phyloP scores from a whole-genome alignment of 2,329 filamentous ascomycete species.

The Verticillium zaregamsianum region DNA sequence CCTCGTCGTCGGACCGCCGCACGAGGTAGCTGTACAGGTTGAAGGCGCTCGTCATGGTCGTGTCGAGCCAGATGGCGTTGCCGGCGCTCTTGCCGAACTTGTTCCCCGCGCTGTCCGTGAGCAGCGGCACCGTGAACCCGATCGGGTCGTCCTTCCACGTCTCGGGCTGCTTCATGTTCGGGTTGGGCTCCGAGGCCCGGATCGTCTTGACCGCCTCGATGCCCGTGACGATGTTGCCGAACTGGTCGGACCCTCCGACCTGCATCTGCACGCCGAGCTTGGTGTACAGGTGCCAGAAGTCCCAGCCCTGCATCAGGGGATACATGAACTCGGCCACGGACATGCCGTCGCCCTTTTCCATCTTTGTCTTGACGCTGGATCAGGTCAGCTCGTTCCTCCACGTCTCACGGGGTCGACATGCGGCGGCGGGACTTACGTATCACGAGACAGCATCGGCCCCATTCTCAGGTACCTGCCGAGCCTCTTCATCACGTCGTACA shows the following conservation, averaged over 20 bases:
- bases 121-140: constrained; percentile 85
- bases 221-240: constrained; percentile 89
- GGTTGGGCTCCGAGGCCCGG: constrained; percentile 51
- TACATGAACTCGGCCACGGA: constrained; percentile 92
- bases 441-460: constrained; percentile 81
- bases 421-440: constrained; percentile 62
- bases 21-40: constrained; percentile 92
- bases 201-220: constrained; percentile 80
- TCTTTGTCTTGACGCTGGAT: constrained; percentile 66
- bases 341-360: constrained; percentile 87
- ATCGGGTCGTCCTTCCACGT: constrained; percentile 56
- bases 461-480: constrained; percentile 72
- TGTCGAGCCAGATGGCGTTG: constrained; percentile 91
- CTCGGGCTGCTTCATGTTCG: constrained; percentile 30
- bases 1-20: constrained; percentile 72
- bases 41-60: constrained; percentile 72
- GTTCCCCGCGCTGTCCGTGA: constrained; percentile 78
- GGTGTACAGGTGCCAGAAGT: constrained; percentile 85
- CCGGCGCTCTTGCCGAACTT: constrained; percentile 96
- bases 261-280: constrained; percentile 71
- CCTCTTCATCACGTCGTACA: constrained; percentile 71
- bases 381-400: too few species aligned
- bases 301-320: constrained; percentile 90
- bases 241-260: constrained; percentile 94
- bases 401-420: not conserved